Percentiles rank a stretch among this genome's conserved stretches.
phyloP scores from a whole-genome alignment of 1,139 yeast genomes.

The Trichomonascaceae sp. region DNA sequence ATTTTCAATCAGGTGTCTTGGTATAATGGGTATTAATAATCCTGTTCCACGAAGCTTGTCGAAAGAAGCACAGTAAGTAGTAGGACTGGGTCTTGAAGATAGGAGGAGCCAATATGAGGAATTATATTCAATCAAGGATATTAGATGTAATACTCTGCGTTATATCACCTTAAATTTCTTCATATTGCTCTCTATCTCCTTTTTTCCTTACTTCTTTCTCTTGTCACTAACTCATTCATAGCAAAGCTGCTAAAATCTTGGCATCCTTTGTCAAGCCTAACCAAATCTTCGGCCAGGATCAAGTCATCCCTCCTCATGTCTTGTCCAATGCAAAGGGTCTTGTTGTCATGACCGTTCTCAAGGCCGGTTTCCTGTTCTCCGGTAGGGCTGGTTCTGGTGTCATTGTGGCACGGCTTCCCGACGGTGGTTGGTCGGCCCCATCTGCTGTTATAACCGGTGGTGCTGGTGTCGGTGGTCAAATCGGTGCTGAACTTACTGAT shows the following conservation, averaged over 20 bases:
- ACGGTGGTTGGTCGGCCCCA: conserved; percentile 97
- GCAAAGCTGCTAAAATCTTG: conserved; percentile 92
- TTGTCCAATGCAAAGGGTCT: conserved; percentile 88
- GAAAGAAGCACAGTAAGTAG: conserved; percentile 75
- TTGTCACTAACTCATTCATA: conserved; percentile 22
- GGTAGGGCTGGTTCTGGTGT: conserved; percentile 98
- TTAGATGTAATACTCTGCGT: no score
- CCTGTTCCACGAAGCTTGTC: conserved; percentile 89
- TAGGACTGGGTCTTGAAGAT: neutral
- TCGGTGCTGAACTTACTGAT: conserved; percentile 95
- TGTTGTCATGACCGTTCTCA: conserved; percentile 86
- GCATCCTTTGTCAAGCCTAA: conserved; percentile 93
- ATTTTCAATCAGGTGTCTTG: neutral
- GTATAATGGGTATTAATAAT: conserved; percentile 70
- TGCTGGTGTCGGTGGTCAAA: conserved; percentile 97
- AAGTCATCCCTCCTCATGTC: conserved; percentile 82
- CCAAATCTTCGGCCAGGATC: conserved; percentile 84
- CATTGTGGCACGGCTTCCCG: conserved; percentile 87
- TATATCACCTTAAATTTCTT: no score
- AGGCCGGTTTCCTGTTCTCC: conserved; percentile 92
- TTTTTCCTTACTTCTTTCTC: neutral
- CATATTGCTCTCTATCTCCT: neutral
- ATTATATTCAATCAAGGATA: no score
- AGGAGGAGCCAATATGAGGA: neutral
- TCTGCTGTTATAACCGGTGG: conserved; percentile 95